Base-by-base conservation (phyloP, 176 grass and related monocot species). In the Alloteropsis semialata region DNA sequence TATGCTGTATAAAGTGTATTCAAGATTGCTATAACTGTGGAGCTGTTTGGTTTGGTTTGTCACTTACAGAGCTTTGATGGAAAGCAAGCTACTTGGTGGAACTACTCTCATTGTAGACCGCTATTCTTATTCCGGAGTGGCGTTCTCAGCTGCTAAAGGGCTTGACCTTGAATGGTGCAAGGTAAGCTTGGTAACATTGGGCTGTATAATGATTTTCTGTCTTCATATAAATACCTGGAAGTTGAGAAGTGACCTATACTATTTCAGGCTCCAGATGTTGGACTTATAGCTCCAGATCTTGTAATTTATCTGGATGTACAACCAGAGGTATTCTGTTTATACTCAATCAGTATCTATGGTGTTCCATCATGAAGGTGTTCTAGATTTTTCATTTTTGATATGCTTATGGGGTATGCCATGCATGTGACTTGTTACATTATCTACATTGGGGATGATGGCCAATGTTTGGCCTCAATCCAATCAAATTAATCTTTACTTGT, bases 261-360 rank as follows among this genome's bases (percentile, higher is more conserved):
- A 1, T 56, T 87, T 44, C 76, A 98, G 96, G 89, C 93, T 84
- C 93, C 93, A 45, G 96, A 98, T 75, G 87, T 80, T 81, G 90
- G 92, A 60, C 76, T 98, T 73, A 42, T 95, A 91, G 92, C 92
- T 79, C 92, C 96, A 63, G 96, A 98, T 88, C 82, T 98, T 78
- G 96, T 95, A 42, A 49, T 98, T 82, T 98, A 88, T 86, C 82
- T 98, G 69, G 93, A 98, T 87, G 85, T 98, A 77, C 89, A 92
- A 39, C 90, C 96, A 82, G 91, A 98, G 96, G 93, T 98, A 91
- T n/a, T n/a, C n/a, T 74, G 25, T 86, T 48, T 21, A 21, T 70
- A 44, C 71, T 15, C 48, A 21, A 53, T n/a, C n/a, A n/a, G n/a
- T n/a, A n/a, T 74, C 44, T 64, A 74, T 78, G 32, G 24, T 32